Percentiles rank a stretch among this genome's conserved stretches.
These are phyloP conservation scores for Debaryomyces prosopidis DNA, from an alignment of 805 yeast genomes.

Conservation along the genomic window DNA sequence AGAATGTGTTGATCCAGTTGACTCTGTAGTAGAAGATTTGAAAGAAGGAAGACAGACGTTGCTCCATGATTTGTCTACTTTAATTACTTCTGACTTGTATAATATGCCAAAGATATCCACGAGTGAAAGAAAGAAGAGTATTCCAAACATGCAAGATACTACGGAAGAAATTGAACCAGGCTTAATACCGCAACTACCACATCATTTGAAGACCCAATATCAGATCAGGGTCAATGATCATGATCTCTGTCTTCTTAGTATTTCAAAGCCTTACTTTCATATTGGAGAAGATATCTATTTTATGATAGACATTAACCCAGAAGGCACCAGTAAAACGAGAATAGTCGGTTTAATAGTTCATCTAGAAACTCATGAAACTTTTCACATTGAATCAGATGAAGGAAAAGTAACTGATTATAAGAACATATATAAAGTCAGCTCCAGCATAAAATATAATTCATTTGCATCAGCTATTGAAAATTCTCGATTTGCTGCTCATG, in stretches of 20 bases:
- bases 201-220: conserved; percentile 33
- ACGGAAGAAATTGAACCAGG: conserved; percentile 12
- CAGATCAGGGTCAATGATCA: conserved; percentile 35
- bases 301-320: conserved; percentile 26
- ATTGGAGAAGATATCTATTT: conserved; percentile 41
- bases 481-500: conserved; percentile 4
- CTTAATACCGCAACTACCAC: conserved; percentile 25
- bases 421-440: conserved; percentile 36
- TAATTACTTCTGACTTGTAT: conserved; percentile 33
- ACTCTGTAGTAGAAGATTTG: conserved; percentile 1
- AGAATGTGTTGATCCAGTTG: conserved; percentile 1
- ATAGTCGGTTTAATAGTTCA: conserved; percentile 35
- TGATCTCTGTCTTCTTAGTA: conserved; percentile 30
- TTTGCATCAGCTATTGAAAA: conserved; percentile 28
- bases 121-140: conserved; percentile 32
- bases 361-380: conserved; percentile 42
- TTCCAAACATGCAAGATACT: conserved; percentile 14
- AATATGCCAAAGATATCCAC: conserved; percentile 35
- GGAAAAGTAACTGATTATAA: conserved; percentile 11
- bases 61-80: conserved; percentile 28
- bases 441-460: conserved; percentile 31
- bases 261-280: conserved; percentile 36
- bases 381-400: conserved; percentile 20
- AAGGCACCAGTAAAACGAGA: conserved; percentile 16
- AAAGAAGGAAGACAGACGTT: conserved; percentile 18